Evolutionary conservation across 352 stramenopile genomes (phyloP).

Genomic region (Stramenopiles sp.): DNA sequence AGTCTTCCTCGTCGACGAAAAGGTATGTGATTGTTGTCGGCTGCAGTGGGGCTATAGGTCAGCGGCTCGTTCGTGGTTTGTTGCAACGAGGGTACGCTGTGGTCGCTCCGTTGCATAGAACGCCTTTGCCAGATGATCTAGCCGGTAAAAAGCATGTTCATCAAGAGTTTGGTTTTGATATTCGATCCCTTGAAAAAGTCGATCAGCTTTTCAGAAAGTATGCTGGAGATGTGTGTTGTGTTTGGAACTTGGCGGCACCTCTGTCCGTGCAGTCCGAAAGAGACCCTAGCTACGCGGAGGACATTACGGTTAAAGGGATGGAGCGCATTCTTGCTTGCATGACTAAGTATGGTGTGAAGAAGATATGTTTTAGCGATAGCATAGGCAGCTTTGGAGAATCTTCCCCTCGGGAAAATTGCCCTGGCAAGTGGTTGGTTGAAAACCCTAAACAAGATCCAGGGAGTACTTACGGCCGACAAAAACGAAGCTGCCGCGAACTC

Average conservation of each 20-base stretch:
- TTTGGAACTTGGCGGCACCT: constrained; percentile 18
- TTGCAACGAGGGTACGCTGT: no score
- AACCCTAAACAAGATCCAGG: constrained; percentile 20
- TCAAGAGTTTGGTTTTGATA: no score
- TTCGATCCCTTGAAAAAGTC: no score
- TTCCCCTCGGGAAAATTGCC: constrained; percentile 2
- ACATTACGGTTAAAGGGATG: background rate
- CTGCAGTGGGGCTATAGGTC: no score
- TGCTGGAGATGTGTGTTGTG: constrained; percentile 19
- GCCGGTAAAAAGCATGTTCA: no score
- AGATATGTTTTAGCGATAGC: constrained; percentile 19
- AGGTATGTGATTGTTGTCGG: no score
- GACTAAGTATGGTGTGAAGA: constrained; percentile 14
- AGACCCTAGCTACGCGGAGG: background rate
- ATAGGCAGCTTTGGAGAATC: constrained; percentile 17
- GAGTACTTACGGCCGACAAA: constrained; percentile 17
- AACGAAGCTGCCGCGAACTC: constrained; percentile 15
- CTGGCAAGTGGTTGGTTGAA: constrained; percentile 14
- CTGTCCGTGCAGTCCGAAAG: background rate
- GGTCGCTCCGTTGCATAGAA: no score
- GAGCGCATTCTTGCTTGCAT: constrained; percentile 16
- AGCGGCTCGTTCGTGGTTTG: no score
- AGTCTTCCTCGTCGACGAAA: no score
- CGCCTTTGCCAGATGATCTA: no score
- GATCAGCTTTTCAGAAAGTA: constrained; percentile 14